These are phyloP conservation scores for Acmispon strigosus DNA, from an alignment of 306 rosid genomes.

Conservation along the genomic window DNA sequence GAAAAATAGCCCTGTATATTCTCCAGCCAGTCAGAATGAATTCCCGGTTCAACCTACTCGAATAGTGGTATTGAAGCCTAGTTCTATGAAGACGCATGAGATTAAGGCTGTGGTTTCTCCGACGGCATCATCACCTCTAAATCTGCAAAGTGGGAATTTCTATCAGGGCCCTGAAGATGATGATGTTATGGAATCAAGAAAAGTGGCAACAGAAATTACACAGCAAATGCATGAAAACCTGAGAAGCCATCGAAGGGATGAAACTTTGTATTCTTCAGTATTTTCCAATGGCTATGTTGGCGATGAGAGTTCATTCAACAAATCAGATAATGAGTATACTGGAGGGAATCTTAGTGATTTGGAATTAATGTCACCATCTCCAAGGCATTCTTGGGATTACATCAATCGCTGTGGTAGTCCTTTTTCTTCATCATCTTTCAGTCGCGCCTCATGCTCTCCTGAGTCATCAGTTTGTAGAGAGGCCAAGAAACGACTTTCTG, in stretches of 20 bases:
- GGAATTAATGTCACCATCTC: slow-evolving; percentile 83
- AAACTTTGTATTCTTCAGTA: slow-evolving; percentile 66
- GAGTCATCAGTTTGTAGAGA: slow-evolving; percentile 96
- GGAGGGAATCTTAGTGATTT: slow-evolving; percentile 68
- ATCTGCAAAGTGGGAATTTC: slow-evolving; percentile 39
- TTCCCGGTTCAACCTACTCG: slow-evolving; percentile 78
- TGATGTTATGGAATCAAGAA: slow-evolving; percentile 50
- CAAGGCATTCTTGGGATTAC: slow-evolving; percentile 91
- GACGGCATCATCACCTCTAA: slow-evolving; percentile 50
- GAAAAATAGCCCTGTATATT: slow-evolving; percentile 35
- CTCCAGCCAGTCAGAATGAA: slow-evolving; percentile 47
- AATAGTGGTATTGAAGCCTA: slow-evolving; percentile 93
- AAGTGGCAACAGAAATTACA: slow-evolving; percentile 47
- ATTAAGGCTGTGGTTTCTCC: slow-evolving; percentile 55
- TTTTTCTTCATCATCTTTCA: slow-evolving; percentile 71
- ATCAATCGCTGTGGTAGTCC: slow-evolving; percentile 70
- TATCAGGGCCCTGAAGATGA: slow-evolving; percentile 46
- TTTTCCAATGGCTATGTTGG: slow-evolving; percentile 86
- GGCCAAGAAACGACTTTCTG: slow-evolving; percentile 96
- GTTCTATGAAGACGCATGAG: slow-evolving; percentile 59
- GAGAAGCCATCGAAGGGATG: slow-evolving; percentile 59
- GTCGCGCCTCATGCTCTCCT: slow-evolving; percentile 83
- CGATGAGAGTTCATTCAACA: slow-evolving; percentile 91
- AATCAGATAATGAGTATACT: slow-evolving; percentile 68
- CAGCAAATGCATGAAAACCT: slow-evolving; percentile 46